Percentiles rank a stretch among this genome's conserved stretches.
phyloP scores from a whole-genome alignment of 1,139 yeast genomes.

The Suhomyces panamericanus region DNA sequence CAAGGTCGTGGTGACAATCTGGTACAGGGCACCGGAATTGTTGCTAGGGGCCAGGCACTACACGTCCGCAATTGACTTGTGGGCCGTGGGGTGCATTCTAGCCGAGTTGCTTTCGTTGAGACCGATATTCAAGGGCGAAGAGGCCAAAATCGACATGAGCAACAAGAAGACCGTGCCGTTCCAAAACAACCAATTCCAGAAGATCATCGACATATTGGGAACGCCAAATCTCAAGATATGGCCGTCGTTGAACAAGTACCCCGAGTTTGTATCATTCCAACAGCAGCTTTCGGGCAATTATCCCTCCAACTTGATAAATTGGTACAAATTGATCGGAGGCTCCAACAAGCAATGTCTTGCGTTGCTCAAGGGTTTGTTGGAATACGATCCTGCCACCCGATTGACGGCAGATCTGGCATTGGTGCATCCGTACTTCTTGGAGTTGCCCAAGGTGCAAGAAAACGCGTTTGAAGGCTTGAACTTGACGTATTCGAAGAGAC shows the following conservation, averaged over 20 bases:
- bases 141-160: slow-evolving; percentile 80
- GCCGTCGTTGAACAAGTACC: slow-evolving; percentile 78
- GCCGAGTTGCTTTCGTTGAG: slow-evolving; percentile 87
- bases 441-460: slow-evolving; percentile 62
- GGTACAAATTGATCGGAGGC: slow-evolving; percentile 86
- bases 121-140: slow-evolving; percentile 97
- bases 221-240: slow-evolving; percentile 75
- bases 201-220: slow-evolving; percentile 87
- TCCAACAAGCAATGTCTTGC: slow-evolving; percentile 66
- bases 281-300: slow-evolving; percentile 55
- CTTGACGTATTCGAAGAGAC: slow-evolving; percentile 67
- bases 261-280: slow-evolving; percentile 69
- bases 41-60: slow-evolving; percentile 90
- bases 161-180: slow-evolving; percentile 90
- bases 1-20: slow-evolving; percentile 95
- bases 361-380: slow-evolving; percentile 62
- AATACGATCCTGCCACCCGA: slow-evolving; percentile 82
- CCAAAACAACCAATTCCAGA: slow-evolving; percentile 87
- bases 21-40: slow-evolving; percentile 97
- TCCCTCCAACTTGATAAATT: slow-evolving; percentile 68
- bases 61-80: slow-evolving; percentile 90
- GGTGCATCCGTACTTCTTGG: slow-evolving; percentile 72
- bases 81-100: slow-evolving; percentile 97
- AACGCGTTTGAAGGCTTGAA: slow-evolving; percentile 70
- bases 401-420: slow-evolving; percentile 70